Evolutionary conservation across 2,329 filamentous ascomycete species (phyloP).

Genomic region (Pestalotiopsis fici): DNA sequence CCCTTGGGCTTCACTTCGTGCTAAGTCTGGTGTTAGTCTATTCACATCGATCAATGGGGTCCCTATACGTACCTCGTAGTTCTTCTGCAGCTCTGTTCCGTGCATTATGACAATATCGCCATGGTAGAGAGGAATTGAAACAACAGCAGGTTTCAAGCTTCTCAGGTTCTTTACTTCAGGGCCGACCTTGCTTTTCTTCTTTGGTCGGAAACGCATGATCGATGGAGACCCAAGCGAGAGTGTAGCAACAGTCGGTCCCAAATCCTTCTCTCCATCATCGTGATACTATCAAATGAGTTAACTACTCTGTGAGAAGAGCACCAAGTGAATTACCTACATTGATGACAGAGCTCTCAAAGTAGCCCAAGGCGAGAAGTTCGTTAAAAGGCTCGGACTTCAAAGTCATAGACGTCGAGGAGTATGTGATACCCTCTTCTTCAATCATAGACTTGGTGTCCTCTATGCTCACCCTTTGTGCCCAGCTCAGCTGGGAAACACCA

Average conservation of each 20-base stretch:
- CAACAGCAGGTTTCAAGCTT: slow-evolving; percentile 27
- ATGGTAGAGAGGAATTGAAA: slow-evolving; percentile 52
- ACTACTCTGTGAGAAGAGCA: neutral
- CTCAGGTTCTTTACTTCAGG: slow-evolving; percentile 27
- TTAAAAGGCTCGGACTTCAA: slow-evolving; percentile 52
- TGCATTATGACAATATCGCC: slow-evolving; percentile 69
- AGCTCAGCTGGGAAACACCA: slow-evolving; percentile 53
- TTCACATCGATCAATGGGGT: slow-evolving; percentile 16
- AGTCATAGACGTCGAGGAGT: slow-evolving; percentile 21
- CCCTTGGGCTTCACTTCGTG: slow-evolving; percentile 54
- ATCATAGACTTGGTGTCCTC: slow-evolving; percentile 20
- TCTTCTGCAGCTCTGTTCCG: slow-evolving; percentile 57
- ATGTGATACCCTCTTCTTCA: neutral
- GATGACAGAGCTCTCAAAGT: slow-evolving; percentile 62
- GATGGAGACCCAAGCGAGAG: slow-evolving; percentile 60
- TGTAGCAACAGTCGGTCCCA: slow-evolving; percentile 64
- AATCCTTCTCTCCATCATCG: slow-evolving; percentile 65
- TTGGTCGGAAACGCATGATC: slow-evolving; percentile 59
- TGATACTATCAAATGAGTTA: slow-evolving; percentile 47
- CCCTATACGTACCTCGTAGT: slow-evolving; percentile 49
- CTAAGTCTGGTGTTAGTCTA: slow-evolving; percentile 22
- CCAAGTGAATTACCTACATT: slow-evolving; percentile 37
- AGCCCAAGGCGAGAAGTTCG: slow-evolving; percentile 63
- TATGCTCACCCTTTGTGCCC: slow-evolving; percentile 50
- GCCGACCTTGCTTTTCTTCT: slow-evolving; percentile 32